Conservation (phyloP, 805 yeast species). For the Danielozyma ontarioensis region DNA sequence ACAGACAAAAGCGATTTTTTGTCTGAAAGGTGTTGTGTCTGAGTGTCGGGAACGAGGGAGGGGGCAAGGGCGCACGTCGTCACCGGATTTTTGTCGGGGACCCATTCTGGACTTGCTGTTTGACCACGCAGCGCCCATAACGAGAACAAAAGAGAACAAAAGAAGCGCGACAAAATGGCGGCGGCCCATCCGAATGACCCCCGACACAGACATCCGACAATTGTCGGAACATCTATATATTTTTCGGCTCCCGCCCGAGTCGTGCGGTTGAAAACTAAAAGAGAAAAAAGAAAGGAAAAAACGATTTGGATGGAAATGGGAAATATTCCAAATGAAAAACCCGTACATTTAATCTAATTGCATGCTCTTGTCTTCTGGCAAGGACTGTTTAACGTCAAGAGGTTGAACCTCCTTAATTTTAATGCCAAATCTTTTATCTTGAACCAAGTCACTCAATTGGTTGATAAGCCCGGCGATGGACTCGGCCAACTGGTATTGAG, state of each 20-base stretch:
- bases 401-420: conserved; percentile 46
- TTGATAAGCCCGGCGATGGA: conserved; percentile 41
- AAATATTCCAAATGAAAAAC: conserved; percentile 2
- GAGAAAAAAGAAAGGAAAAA: conserved; percentile 1
- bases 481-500: conserved; percentile 58
- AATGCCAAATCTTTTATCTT: conserved; percentile 68
- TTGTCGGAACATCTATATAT: no score
- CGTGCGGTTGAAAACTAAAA: no score
- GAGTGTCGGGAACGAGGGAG: no score
- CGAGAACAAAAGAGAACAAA: no score
- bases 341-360: conserved; percentile 10
- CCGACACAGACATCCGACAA: no score
- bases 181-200: no score
- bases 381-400: conserved; percentile 9
- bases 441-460: conserved; percentile 53
- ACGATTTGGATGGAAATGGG: background rate
- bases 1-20: background rate
- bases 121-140: no score
- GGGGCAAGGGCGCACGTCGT: no score
- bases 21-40: background rate
- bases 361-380: conserved; percentile 16
- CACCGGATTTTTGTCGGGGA: background rate
- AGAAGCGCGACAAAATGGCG: no score
- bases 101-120: no score
- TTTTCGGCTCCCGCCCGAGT: no score